These are phyloP conservation scores for Alternaria tenuissima DNA, from an alignment of 2,329 filamentous ascomycete species.

Conservation along the genomic window DNA sequence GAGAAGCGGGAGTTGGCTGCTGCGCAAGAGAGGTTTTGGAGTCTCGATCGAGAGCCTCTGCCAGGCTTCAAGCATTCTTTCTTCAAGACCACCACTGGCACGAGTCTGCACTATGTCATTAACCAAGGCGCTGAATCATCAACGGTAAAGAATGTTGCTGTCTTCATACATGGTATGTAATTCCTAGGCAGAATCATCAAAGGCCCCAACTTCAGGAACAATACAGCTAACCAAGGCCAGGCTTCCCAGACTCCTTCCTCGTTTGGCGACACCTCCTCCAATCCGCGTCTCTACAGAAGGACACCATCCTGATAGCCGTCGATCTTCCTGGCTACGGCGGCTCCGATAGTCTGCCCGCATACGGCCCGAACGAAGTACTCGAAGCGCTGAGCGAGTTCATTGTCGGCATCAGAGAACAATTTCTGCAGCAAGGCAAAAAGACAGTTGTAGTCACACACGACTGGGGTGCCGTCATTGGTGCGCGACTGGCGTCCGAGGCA, in stretches of 20 bases:
- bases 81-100: constrained; percentile 57
- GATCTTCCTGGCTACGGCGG: constrained; percentile 68
- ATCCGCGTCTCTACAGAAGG: constrained; percentile 49
- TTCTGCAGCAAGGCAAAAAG: constrained; percentile 40
- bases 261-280: constrained; percentile 62
- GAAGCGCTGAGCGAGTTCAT: constrained; percentile 64
- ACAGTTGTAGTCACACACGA: constrained; percentile 62
- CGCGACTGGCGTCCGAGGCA: constrained; percentile 67
- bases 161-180: constrained; percentile 61
- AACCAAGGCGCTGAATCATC: constrained; percentile 32
- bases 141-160: constrained; percentile 53
- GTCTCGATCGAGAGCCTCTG: constrained; percentile 57
- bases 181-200: neutral
- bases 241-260: constrained; percentile 67
- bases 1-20: constrained; percentile 29
- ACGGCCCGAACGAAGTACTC: constrained; percentile 60
- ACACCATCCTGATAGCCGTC: constrained; percentile 60
- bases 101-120: constrained; percentile 64
- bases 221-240: constrained; percentile 15
- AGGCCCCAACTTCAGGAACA: neutral
- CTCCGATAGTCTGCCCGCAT: constrained; percentile 60
- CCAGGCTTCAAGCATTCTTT: constrained; percentile 61
- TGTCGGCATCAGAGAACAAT: constrained; percentile 58
- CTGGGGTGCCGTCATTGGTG: constrained; percentile 63
- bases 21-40: constrained; percentile 65